Percentiles rank a stretch among this genome's conserved stretches.
phyloP scores from a whole-genome alignment of 208 protist species.

The Crithidia acanthocephali region DNA sequence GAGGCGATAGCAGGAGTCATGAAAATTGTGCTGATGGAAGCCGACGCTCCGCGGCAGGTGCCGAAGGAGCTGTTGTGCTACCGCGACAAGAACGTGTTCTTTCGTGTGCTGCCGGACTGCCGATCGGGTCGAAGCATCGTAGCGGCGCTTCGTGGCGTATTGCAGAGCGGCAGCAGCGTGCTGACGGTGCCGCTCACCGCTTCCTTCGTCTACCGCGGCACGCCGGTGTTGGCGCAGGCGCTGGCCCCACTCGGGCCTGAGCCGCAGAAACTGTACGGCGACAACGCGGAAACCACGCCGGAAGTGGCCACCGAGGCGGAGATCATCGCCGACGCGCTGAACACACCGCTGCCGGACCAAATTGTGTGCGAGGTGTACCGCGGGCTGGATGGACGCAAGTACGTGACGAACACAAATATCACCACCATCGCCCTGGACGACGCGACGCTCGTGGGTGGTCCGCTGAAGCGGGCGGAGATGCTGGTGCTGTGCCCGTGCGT shows the following conservation, averaged over 20 bases:
- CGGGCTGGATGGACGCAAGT: constrained; percentile 75
- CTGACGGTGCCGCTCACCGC: constrained; percentile 83
- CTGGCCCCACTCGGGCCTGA: constrained; percentile 66
- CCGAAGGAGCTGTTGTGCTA: constrained; percentile 83
- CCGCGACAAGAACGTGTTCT: constrained; percentile 85
- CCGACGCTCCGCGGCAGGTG: constrained; percentile 62
- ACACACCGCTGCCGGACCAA: constrained; percentile 60
- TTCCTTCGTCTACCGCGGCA: constrained; percentile 83
- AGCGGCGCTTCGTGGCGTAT: constrained; percentile 70
- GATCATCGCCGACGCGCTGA: constrained; percentile 76
- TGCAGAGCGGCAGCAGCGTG: constrained; percentile 71
- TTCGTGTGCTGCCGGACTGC: constrained; percentile 82
- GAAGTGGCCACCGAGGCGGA: constrained; percentile 76
- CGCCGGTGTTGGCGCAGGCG: constrained; percentile 85
- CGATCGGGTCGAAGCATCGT: constrained; percentile 82
- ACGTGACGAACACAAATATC: constrained; percentile 81
- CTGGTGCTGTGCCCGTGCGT: constrained; percentile 56
- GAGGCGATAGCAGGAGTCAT: constrained; percentile 48
- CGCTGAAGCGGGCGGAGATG: constrained; percentile 87
- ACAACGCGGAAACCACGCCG: constrained; percentile 3
- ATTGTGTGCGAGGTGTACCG: constrained; percentile 76
- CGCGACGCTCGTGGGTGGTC: constrained; percentile 55
- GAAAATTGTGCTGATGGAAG: constrained; percentile 80
- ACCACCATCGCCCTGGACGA: constrained; percentile 66
- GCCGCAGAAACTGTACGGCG: constrained; percentile 48